These are phyloP conservation scores for Cryptococcus sp. DNA, from an alignment of 1,284 basidiomycete genomes.

Conservation along the genomic window DNA sequence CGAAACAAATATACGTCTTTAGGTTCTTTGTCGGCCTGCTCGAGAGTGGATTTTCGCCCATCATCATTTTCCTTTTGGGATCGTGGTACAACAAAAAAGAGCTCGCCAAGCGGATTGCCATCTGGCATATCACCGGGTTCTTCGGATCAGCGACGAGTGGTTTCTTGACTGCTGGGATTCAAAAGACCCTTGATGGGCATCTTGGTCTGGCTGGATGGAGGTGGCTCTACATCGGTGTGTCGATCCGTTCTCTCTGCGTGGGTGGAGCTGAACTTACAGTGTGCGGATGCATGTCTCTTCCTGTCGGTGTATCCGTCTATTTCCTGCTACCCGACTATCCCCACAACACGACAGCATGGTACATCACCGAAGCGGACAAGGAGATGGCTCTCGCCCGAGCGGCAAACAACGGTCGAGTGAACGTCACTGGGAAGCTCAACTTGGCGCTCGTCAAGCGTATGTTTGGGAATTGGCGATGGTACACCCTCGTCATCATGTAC, in stretches of 20 bases:
- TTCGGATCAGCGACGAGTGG: constrained; percentile 3
- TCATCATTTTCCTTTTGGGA: constrained; percentile 14
- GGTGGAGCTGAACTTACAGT: constrained; percentile 2
- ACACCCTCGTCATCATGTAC: constrained; percentile 6
- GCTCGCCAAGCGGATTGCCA: constrained; percentile 15
- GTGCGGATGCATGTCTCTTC: constrained; percentile 10
- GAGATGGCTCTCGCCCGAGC: constrained; percentile 6
- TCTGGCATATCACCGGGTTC: constrained; percentile 14
- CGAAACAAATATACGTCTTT: constrained; percentile 12
- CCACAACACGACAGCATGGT: constrained; percentile 10
- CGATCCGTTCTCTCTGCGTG: background rate
- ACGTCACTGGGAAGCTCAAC: constrained; percentile 4
- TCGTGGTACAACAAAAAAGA: constrained; percentile 17
- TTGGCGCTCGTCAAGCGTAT: constrained; percentile 4
- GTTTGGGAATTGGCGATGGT: constrained; percentile 7
- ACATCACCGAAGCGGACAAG: constrained; percentile 9
- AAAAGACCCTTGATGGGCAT: constrained; percentile 7
- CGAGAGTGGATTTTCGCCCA: constrained; percentile 16
- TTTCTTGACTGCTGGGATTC: constrained; percentile 8
- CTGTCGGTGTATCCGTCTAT: constrained; percentile 1
- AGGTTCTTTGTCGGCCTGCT: constrained; percentile 24
- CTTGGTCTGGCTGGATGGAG: constrained; percentile 12
- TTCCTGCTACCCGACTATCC: constrained; percentile 12
- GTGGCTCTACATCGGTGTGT: constrained; percentile 12
- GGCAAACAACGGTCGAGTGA: constrained; percentile 6